phyloP scores from a whole-genome alignment of 1,139 yeast species.

The Debaryomyces udenii region DNA sequence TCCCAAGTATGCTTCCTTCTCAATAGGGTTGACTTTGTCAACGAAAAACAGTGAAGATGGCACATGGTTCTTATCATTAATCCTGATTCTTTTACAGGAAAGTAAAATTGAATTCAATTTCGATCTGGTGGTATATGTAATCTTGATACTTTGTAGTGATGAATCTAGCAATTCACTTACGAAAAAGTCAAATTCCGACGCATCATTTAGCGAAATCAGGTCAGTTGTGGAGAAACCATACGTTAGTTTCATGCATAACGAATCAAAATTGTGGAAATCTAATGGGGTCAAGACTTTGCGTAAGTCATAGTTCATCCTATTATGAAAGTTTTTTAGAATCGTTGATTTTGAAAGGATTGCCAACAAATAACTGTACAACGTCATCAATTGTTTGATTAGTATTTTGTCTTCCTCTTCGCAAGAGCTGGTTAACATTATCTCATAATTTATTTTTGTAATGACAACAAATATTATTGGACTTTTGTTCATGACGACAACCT shows the following conservation, averaged over 20 bases:
- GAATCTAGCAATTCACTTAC: constrained; percentile 31
- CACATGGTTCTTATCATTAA: constrained; percentile 11
- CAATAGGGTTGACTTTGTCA: constrained; percentile 14
- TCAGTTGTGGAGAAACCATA: constrained; percentile 27
- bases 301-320: constrained; percentile 80
- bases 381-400: constrained; percentile 65
- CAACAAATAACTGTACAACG: constrained; percentile 77
- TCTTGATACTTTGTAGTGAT: constrained; percentile 33
- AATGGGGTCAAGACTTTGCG: constrained; percentile 73
- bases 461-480: constrained; percentile 78
- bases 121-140: constrained; percentile 38
- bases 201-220: constrained; percentile 5
- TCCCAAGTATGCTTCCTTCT: constrained; percentile 18
- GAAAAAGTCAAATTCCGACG: constrained; percentile 29
- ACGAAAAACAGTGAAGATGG: constrained; percentile 13
- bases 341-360: constrained; percentile 80
- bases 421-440: constrained; percentile 20
- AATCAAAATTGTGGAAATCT: constrained; percentile 65
- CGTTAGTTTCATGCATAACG: constrained; percentile 58
- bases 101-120: constrained; percentile 34
- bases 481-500: constrained; percentile 63
- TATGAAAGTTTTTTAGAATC: constrained; percentile 65
- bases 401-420: constrained; percentile 34
- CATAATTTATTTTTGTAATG: constrained; percentile 54
- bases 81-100: constrained; percentile 27